phyloP scores from a whole-genome alignment of 768 basidiomycete species.

The Phanerochaete carnosa region DNA sequence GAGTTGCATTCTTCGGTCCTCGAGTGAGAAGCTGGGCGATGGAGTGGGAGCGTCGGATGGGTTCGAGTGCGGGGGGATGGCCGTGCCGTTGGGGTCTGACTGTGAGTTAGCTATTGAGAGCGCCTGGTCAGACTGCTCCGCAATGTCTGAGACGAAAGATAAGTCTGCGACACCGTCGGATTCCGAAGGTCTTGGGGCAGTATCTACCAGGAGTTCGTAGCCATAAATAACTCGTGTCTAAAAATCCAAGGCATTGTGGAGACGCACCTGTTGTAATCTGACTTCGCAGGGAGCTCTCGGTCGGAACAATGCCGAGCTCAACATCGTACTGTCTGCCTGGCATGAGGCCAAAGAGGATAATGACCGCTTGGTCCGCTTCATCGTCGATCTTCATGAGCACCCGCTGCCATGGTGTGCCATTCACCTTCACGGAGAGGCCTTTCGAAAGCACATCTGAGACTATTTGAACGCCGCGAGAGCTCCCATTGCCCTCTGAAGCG shows the following conservation, averaged over 20 bases:
- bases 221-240: background rate
- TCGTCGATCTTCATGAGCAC: slow-evolving; percentile 81
- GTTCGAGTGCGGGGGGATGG: background rate
- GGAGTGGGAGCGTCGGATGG: slow-evolving; percentile 10
- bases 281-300: slow-evolving; percentile 51
- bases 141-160: background rate
- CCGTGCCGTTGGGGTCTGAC: background rate
- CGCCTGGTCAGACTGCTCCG: slow-evolving; percentile 3
- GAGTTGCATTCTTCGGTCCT: slow-evolving; percentile 66
- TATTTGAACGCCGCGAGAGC: slow-evolving; percentile 28
- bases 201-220: background rate
- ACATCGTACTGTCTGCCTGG: slow-evolving; percentile 91
- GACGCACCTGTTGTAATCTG: slow-evolving; percentile 61
- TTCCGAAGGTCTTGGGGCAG: background rate
- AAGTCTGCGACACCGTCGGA: background rate
- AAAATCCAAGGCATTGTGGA: background rate
- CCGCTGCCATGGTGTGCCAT: slow-evolving; percentile 73
- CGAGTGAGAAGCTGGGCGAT: slow-evolving; percentile 45
- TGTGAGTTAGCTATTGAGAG: background rate
- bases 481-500: slow-evolving; percentile 10
- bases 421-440: slow-evolving; percentile 78
- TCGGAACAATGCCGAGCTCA: slow-evolving; percentile 71
- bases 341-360: slow-evolving; percentile 86
- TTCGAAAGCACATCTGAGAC: slow-evolving; percentile 68
- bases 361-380: slow-evolving; percentile 80